Evolutionary conservation across 192 early-diverging fungal species (phyloP), one percentile per base, ranked within the genome.

Genomic region (Cladochytrium replicatum): DNA sequence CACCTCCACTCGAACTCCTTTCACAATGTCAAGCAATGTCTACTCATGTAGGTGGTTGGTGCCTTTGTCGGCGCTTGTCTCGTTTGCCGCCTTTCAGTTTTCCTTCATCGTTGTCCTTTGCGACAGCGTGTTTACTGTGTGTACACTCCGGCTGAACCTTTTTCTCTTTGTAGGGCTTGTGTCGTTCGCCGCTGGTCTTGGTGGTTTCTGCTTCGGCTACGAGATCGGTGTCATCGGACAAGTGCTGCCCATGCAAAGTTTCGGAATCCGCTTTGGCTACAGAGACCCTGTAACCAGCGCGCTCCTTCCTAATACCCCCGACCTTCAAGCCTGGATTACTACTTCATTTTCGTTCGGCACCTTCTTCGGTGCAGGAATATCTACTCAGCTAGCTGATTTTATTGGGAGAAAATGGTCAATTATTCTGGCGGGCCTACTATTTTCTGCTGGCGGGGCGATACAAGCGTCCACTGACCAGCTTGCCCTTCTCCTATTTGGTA

Each of bases 371-470:
- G 54, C 54, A 13, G 32, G 28, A 13, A n/a, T 37, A 42, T 48
- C 47, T 31, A 30, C 52, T n/a, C 17, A 28, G 19, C 13, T 56
- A 3, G 52, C 53, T 13, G 54, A 56, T 29, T 30, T 8, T 17
- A 9, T 56, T 1, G 45, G 47, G n/a, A 42, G 54, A 5, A 48
- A 54, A 27, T 15, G 25, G 6, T 56, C 54, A 6, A 56, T 56
- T 26, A 21, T 56, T 13, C 2, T 51, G 17, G 59, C 50, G 46
- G 68, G 65, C 31, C 24, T 65, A n/a, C 58, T 86, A 31, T 96
- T 89, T 59, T 61, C 72, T 9, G 41, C 88, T 23, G 92, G 92
- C 30, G 80, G 74, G 28, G 60, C 79, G 38, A 63, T 91, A 40
- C 87, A 91, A 62, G 69, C 80, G 24, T 71, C 69, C 6, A 42